phyloP scores from a whole-genome alignment of 768 basidiomycete genomes.

The Trichaptum fuscoviolaceum region DNA sequence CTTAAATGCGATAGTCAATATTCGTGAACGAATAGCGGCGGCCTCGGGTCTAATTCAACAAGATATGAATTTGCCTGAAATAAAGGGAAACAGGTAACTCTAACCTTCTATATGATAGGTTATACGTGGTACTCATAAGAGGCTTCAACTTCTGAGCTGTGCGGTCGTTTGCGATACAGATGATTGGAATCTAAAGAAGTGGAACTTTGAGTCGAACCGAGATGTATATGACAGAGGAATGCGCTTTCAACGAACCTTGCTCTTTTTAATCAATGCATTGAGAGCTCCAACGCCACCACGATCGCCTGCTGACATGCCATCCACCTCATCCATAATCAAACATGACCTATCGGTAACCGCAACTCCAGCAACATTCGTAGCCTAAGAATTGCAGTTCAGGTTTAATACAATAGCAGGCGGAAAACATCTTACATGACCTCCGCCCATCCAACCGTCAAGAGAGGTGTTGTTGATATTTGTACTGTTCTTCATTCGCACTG shows the following conservation, averaged over 20 bases:
- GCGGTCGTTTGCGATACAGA: constrained; percentile 94
- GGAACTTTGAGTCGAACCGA: neutral
- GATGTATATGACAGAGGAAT: neutral
- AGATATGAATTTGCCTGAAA: constrained; percentile 6
- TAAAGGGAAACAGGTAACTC: constrained; percentile 15
- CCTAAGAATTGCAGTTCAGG: constrained; percentile 25
- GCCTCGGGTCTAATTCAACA: constrained; percentile 63
- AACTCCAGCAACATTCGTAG: constrained; percentile 65
- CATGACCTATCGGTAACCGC: constrained; percentile 74
- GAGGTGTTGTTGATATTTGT: constrained; percentile 89
- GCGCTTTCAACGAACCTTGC: constrained; percentile 49
- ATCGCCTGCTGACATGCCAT: constrained; percentile 98
- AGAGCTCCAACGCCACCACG: constrained; percentile 94
- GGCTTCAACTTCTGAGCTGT: constrained; percentile 90
- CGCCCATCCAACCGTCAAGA: constrained; percentile 79
- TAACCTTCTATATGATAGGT: constrained; percentile 73
- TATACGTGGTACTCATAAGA: constrained; percentile 62
- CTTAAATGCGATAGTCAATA: constrained; percentile 88
- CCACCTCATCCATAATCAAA: constrained; percentile 99
- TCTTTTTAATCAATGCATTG: constrained; percentile 88
- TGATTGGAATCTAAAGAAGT: constrained; percentile 75
- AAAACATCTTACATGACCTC: constrained; percentile 37
- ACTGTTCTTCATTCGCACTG: constrained; percentile 53
- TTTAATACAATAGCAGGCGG: neutral
- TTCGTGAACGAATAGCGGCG: constrained; percentile 71